Percentiles rank a stretch among this genome's conserved stretches.
phyloP scores from a whole-genome alignment of 768 basidiomycete genomes.

The Lactarius vividus region DNA sequence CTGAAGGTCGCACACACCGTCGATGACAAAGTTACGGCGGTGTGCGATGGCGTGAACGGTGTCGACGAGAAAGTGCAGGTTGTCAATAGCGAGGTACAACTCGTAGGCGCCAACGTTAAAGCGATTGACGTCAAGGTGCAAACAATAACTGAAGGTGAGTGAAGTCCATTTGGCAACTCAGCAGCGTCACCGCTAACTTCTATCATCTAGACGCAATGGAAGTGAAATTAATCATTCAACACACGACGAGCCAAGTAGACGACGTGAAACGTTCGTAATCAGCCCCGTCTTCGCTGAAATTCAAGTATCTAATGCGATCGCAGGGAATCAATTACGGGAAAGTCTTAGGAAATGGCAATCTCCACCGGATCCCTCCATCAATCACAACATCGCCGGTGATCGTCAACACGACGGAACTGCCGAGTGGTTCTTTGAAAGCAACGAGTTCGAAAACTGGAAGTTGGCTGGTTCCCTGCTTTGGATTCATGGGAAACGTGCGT shows the following conservation, averaged over 20 bases:
- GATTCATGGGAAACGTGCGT: background rate
- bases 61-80: background rate
- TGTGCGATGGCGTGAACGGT: no score
- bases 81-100: background rate
- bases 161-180: background rate
- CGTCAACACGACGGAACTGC: background rate
- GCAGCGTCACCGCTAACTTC: background rate
- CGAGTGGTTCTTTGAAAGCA: background rate
- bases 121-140: background rate
- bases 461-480: background rate
- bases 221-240: no score
- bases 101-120: background rate
- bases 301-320: background rate
- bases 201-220: background rate
- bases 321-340: background rate
- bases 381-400: background rate
- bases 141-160: background rate
- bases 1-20: no score
- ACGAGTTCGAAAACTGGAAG: background rate
- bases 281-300: background rate
- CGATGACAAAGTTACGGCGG: no score
- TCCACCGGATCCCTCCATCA: background rate
- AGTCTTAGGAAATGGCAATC: background rate
- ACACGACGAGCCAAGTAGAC: background rate
- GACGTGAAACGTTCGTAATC: background rate